These are phyloP conservation scores for Citrullus amarus DNA, from an alignment of 306 rosid genomes.

Conservation along the genomic window DNA sequence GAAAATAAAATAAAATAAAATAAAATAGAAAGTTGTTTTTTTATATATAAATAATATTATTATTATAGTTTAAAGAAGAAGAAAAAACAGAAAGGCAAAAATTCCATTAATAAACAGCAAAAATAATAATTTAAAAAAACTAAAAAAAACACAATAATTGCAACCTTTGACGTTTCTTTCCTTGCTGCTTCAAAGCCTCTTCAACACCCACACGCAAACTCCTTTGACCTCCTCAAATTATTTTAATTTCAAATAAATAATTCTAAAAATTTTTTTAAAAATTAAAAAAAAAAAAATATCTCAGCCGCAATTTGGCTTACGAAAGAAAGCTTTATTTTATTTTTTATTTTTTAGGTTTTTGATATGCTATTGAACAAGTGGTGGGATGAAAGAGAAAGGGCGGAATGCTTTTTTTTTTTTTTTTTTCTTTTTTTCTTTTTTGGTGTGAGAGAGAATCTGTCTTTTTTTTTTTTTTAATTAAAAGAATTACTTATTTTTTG, in stretches of 20 bases:
- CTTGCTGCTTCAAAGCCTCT: slow-evolving; percentile 19
- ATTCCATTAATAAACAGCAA: background rate
- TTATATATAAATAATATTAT: background rate
- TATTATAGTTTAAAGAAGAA: background rate
- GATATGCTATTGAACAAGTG: slow-evolving; percentile 27
- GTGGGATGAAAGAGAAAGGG: slow-evolving; percentile 28
- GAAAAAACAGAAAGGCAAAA: background rate
- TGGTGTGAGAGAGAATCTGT: background rate
- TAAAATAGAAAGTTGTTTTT: background rate
- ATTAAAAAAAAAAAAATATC: background rate
- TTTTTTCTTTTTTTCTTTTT: background rate
- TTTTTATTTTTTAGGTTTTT: background rate
- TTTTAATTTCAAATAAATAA: background rate
- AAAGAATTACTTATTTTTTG: background rate
- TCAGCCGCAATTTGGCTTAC: slow-evolving; percentile 66
- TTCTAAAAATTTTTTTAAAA: background rate
- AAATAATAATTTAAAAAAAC: background rate
- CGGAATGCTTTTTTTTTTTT: background rate
- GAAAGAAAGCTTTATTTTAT: slow-evolving; percentile 25
- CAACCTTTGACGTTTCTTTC: slow-evolving; percentile 52
- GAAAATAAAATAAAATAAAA: background rate
- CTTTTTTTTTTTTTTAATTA: background rate
- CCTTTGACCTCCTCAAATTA: slow-evolving; percentile 45
- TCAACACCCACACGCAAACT: slow-evolving; percentile 78
- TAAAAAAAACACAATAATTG: slow-evolving; percentile 51